phyloP scores from a whole-genome alignment of 176 grass and related monocot species.

The Zoysia japonica region DNA sequence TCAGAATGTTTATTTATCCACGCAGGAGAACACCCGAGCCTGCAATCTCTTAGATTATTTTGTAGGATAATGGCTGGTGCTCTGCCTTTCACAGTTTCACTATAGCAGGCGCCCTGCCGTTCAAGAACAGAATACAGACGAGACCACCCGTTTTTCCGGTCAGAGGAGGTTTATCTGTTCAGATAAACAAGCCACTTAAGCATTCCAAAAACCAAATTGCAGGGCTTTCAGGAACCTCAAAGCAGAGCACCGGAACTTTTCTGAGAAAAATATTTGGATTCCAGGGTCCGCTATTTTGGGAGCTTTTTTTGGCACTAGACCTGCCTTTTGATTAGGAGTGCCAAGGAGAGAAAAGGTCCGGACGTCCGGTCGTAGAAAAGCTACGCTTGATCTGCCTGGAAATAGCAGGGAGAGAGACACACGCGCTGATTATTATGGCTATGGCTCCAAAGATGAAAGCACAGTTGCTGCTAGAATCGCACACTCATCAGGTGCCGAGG shows the following conservation, averaged over 20 bases:
- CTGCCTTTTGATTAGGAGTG: too few relatives aligned
- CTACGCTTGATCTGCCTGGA: not conserved
- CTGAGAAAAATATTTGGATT: not conserved
- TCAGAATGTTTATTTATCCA: constrained; percentile 32
- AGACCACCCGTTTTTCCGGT: not conserved
- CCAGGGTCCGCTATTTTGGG: not conserved
- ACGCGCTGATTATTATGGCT: not conserved
- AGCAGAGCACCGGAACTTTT: not conserved
- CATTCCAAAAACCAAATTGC: not conserved
- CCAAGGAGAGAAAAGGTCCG: not conserved
- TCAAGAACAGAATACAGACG: not conserved
- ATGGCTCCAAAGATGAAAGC: not conserved
- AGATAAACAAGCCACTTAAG: not conserved
- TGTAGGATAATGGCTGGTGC: not conserved
- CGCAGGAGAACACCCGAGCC: not conserved
- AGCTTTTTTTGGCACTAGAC: too few relatives aligned
- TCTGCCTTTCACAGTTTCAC: not conserved
- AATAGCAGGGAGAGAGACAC: not conserved
- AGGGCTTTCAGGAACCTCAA: not conserved
- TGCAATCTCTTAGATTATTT: not conserved
- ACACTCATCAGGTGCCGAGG: not conserved
- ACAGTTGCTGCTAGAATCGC: not conserved
- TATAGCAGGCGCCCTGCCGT: not conserved
- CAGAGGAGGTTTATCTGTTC: not conserved
- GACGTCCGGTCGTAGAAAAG: not conserved